A percentile compares a stretch with the other conserved stretches of the same genome.
Conservation (phyloP, 1,284 basidiomycete species). For the Meira nashicola region DNA sequence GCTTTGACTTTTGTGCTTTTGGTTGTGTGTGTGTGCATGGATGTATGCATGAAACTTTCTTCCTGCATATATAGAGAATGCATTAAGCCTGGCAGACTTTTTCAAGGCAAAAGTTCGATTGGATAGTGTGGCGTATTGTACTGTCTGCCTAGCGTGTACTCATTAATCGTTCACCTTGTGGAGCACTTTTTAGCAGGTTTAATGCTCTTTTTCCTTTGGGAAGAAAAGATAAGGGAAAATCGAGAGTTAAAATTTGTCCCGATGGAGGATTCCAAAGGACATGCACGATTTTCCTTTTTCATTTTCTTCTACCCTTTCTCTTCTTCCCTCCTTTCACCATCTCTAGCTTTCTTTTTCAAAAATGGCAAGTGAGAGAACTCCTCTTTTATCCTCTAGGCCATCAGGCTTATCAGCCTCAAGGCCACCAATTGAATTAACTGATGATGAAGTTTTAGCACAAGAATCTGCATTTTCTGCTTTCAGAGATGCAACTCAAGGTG, state of each 20-base stretch:
- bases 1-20: too few species aligned
- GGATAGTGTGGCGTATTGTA: too few species aligned
- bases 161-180: neutral
- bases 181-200: neutral
- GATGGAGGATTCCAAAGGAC: too few species aligned
- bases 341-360: neutral
- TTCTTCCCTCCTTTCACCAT: conserved; percentile 6
- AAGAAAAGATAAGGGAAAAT: neutral
- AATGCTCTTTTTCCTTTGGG: neutral
- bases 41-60: too few species aligned
- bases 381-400: conserved; percentile 9
- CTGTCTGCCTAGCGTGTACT: too few species aligned
- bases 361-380: conserved; percentile 13
- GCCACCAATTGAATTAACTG: conserved; percentile 24
- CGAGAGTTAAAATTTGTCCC: neutral
- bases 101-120: too few species aligned
- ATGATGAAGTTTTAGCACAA: conserved; percentile 43
- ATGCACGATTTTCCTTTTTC: neutral
- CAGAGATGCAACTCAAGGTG: conserved; percentile 43
- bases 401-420: conserved; percentile 14
- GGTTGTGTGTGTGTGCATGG: too few species aligned
- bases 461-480: conserved; percentile 45
- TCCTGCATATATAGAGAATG: too few species aligned
- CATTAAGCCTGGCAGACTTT: too few species aligned
- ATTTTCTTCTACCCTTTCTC: neutral